Evolutionary conservation across 441 rosid species (phyloP).

Genomic region (Corymbia citriodora): DNA sequence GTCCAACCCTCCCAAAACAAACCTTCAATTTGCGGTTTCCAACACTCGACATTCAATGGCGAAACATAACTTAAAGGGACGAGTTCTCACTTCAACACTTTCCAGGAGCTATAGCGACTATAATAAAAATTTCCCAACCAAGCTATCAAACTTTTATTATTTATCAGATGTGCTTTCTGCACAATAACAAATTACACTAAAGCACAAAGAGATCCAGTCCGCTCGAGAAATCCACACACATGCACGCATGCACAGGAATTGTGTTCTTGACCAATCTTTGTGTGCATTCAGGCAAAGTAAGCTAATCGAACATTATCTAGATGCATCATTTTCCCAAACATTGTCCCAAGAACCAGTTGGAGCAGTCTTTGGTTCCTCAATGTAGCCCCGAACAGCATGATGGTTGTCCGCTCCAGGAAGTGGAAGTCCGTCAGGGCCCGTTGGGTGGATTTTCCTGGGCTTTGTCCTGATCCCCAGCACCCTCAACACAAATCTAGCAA

Average conservation of each 20-base stretch:
- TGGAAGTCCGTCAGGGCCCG: slow-evolving; percentile 58
- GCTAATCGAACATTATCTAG: slow-evolving; percentile 9
- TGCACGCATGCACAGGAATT: not conserved
- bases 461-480: slow-evolving; percentile 77
- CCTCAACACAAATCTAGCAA: slow-evolving; percentile 91
- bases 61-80: not conserved
- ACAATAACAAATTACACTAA: not conserved
- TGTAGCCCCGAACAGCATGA: slow-evolving; percentile 37
- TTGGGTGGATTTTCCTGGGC: slow-evolving; percentile 56
- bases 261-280: not conserved
- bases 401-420: slow-evolving; percentile 39
- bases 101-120: not conserved
- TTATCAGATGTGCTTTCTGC: not conserved
- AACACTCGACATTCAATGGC: not conserved
- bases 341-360: slow-evolving; percentile 78
- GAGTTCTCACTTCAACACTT: not conserved
- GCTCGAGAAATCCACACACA: not conserved
- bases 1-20: not conserved
- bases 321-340: slow-evolving; percentile 57
- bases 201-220: not conserved
- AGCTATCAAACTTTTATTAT: not conserved
- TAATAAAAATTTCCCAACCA: not conserved
- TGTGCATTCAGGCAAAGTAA: not conserved
- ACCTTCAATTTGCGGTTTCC: not conserved
- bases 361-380: slow-evolving; percentile 79